Percentiles rank a stretch among this genome's conserved stretches.
phyloP scores from a whole-genome alignment of 768 basidiomycete species.

The Lyophyllum shimeji region DNA sequence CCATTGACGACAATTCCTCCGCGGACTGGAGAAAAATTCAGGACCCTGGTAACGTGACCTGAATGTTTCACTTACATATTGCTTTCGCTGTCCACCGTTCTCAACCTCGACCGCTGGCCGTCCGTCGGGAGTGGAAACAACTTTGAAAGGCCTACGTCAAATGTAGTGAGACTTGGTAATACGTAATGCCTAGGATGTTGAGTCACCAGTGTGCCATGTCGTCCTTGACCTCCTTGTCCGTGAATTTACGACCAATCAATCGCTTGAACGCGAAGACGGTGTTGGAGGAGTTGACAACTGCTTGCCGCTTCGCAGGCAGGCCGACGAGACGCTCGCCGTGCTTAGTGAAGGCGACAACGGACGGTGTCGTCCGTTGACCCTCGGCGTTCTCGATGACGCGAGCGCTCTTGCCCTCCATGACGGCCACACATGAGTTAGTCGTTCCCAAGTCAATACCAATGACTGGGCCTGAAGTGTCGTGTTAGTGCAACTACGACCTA shows the following conservation, averaged over 20 bases:
- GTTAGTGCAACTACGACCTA: not conserved
- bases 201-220: constrained; percentile 83
- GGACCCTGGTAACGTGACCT: constrained; percentile 1
- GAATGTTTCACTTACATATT: constrained; percentile 53
- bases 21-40: constrained; percentile 56
- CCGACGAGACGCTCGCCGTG: constrained; percentile 96
- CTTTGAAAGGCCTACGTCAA: constrained; percentile 69
- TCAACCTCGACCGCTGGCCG: constrained; percentile 85
- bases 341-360: constrained; percentile 98
- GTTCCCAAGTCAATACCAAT: constrained; percentile 97
- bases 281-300: constrained; percentile 92
- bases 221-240: constrained; percentile 90
- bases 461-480: constrained; percentile 62
- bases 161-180: constrained; percentile 1
- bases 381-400: constrained; percentile 97
- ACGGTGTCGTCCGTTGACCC: constrained; percentile 97
- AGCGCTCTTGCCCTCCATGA: constrained; percentile 95
- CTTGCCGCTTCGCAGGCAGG: constrained; percentile 95
- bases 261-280: constrained; percentile 96
- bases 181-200: not conserved
- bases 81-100: constrained; percentile 79
- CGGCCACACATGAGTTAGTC: constrained; percentile 87
- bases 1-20: constrained; percentile 87
- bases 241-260: constrained; percentile 90
- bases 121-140: constrained; percentile 70